Evolutionary conservation across 768 basidiomycete genomes (phyloP).

Genomic region (Termitomyces titanicus): DNA sequence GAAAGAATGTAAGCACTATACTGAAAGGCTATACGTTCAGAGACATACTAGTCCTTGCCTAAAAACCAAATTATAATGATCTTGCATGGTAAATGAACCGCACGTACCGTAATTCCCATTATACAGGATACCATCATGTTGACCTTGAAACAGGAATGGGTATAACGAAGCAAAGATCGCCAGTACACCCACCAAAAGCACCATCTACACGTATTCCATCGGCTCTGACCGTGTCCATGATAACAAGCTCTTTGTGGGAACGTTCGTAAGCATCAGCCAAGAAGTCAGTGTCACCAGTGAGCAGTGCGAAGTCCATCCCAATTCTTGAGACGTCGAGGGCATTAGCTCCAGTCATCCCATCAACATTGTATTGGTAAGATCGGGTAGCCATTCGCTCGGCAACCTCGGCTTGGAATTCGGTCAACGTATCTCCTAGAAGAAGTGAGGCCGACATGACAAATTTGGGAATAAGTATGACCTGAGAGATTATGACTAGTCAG

Average conservation of each 20-base stretch:
- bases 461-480: slow-evolving; percentile 51
- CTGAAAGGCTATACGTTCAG: neutral
- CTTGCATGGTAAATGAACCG: neutral
- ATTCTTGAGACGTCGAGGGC: slow-evolving; percentile 58
- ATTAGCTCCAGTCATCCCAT: slow-evolving; percentile 51
- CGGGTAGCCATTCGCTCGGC: slow-evolving; percentile 41
- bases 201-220: slow-evolving; percentile 64
- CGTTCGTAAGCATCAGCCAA: slow-evolving; percentile 47
- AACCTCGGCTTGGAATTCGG: slow-evolving; percentile 26
- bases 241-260: slow-evolving; percentile 50
- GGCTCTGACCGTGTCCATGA: slow-evolving; percentile 43
- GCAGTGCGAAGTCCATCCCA: slow-evolving; percentile 49
- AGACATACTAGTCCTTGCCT: slow-evolving; percentile 46
- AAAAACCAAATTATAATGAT: slow-evolving; percentile 13
- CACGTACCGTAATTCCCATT: slow-evolving; percentile 66
- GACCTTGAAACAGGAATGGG: slow-evolving; percentile 23
- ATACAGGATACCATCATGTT: slow-evolving; percentile 64
- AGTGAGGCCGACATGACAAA: slow-evolving; percentile 47
- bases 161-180: neutral
- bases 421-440: slow-evolving; percentile 34
- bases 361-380: slow-evolving; percentile 39
- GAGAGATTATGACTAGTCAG: neutral
- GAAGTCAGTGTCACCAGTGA: slow-evolving; percentile 38
- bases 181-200: slow-evolving; percentile 35
- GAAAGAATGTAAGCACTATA: neutral